phyloP scores from a whole-genome alignment of 139 green algal genomes.

The Microglena sp. region DNA sequence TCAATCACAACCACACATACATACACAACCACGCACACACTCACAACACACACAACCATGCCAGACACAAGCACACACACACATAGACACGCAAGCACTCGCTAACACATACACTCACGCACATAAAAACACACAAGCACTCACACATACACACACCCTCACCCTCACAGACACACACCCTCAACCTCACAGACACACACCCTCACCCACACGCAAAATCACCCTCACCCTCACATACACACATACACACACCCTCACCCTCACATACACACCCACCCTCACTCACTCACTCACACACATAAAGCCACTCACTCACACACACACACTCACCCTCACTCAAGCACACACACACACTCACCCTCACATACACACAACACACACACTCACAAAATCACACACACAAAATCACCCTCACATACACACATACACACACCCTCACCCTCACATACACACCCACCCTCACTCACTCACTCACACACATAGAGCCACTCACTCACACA shows the following conservation, averaged over 20 bases:
- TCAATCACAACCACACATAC: neutral
- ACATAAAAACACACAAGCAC: neutral
- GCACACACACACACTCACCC: neutral
- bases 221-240: constrained; percentile 1
- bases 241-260: neutral
- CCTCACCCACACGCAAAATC: neutral
- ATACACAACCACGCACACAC: too few relatives aligned
- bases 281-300: neutral
- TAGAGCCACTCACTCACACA: neutral
- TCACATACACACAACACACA: neutral
- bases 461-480: neutral
- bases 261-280: neutral
- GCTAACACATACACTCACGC: neutral
- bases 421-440: neutral
- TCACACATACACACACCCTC: constrained; percentile 1
- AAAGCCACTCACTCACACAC: neutral
- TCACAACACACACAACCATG: constrained; percentile 1
- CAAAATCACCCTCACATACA: neutral
- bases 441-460: neutral
- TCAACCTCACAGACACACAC: neutral
- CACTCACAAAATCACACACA: too few relatives aligned
- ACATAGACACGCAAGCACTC: neutral
- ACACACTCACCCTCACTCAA: neutral
- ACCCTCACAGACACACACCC: neutral
- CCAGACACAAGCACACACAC: constrained; percentile 3